phyloP scores from a whole-genome alignment of 805 yeast genomes.

The Candida tallmaniae region DNA sequence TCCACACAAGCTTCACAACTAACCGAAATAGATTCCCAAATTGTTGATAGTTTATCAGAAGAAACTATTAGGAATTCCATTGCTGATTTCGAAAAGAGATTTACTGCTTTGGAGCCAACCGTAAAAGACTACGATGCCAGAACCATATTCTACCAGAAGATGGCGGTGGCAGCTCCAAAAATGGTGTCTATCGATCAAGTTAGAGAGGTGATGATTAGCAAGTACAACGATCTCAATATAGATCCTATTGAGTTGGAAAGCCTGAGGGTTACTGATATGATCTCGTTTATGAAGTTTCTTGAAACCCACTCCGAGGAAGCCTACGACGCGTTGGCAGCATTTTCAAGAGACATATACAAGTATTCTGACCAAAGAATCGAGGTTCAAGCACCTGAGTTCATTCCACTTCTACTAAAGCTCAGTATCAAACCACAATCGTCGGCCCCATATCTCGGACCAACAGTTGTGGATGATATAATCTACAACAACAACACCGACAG shows the following conservation, averaged over 20 bases:
- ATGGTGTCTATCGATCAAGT: slow-evolving; percentile 22
- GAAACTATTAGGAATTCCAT: too few relatives aligned
- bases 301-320: too few relatives aligned
- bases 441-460: not conserved
- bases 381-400: slow-evolving; percentile 23
- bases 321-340: slow-evolving; percentile 23
- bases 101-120: not conserved
- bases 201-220: slow-evolving; percentile 21
- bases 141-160: slow-evolving; percentile 19
- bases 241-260: slow-evolving; percentile 4
- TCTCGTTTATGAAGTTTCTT: slow-evolving; percentile 28
- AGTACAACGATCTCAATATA: slow-evolving; percentile 20
- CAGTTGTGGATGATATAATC: not conserved
- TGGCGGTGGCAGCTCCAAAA: slow-evolving; percentile 24
- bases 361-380: slow-evolving; percentile 23
- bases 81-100: slow-evolving; percentile 12
- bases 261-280: slow-evolving; percentile 22
- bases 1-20: not conserved
- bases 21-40: too few relatives aligned
- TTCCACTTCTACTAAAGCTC: slow-evolving; percentile 34
- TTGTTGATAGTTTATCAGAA: too few relatives aligned
- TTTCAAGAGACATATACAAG: slow-evolving; percentile 21
- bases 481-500: slow-evolving; percentile 11
- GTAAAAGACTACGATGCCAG: slow-evolving; percentile 18
- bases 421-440: slow-evolving; percentile 1